Evolutionary conservation across 2,329 filamentous ascomycete genomes (phyloP), one percentile per base, ranked within the genome.

Genomic region (Penicillium rolfsii): DNA sequence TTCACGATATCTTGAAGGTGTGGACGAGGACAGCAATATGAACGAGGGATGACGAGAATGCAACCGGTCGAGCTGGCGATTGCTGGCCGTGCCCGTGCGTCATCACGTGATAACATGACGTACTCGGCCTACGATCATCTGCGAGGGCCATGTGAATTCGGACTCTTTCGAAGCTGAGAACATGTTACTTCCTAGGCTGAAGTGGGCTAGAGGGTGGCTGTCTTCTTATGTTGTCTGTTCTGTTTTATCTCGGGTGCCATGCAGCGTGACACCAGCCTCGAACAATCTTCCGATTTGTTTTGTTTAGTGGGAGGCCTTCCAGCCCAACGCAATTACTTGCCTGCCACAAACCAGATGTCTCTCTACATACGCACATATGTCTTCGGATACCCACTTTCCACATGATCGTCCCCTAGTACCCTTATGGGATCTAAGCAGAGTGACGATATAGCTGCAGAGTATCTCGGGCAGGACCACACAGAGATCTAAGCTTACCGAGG

Each of bases 1-100:
- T 68, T 62, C 40, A 50, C 19, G 48, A 43, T 59, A 41, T 56
- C 12, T 52, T 57, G 38, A 30, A 58, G 40, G 48, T 60, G 58
- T 53, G 59, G 52, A 40, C 22, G 57, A 45, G 52, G 57, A 59
- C 54, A 53, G 58, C 57, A 64, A 62, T 58, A 33, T 7, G 59
- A 67, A 55, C 62, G 65, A 70, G 65, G 67, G 67, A 69, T 68
- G 67, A 54, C 62, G 67, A 67, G 67, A 65, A 69, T 67, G 67
- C 61, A 66, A 67, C 48, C 48, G 59, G 63, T 64, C 57, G 52
- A 69, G 67, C 64, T 66, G 66, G 67, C 67, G 64, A 58, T 59
- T 66, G 54, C 56, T 53, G 52, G 38, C 59, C 26, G 57, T 60
- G 59, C 58, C 50, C 57, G 59, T 67, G 67, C 55, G 55, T 30